Conservation (phyloP, 1,284 basidiomycete species). For the Cutaneotrichosporon cutaneum region DNA sequence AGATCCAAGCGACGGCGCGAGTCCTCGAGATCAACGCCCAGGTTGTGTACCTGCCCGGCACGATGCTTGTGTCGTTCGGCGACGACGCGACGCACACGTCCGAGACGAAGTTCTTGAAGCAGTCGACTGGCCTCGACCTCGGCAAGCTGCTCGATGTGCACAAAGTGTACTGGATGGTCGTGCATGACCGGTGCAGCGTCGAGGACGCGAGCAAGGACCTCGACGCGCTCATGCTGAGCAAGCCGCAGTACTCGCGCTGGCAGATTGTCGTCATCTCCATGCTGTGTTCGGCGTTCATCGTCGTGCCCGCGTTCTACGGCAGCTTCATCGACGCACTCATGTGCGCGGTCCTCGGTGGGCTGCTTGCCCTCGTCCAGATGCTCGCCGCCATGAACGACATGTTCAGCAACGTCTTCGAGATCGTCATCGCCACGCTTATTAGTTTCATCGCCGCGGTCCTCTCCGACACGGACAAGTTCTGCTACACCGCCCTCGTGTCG, state of each 20-base stretch:
- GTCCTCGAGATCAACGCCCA: slow-evolving; percentile 81
- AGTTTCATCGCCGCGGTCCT: slow-evolving; percentile 75
- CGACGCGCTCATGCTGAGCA: slow-evolving; percentile 69
- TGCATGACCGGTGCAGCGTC: slow-evolving; percentile 80
- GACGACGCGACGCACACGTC: slow-evolving; percentile 80
- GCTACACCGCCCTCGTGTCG: slow-evolving; percentile 82
- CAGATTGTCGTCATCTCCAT: slow-evolving; percentile 74
- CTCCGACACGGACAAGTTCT: slow-evolving; percentile 69
- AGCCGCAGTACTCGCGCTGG: slow-evolving; percentile 64
- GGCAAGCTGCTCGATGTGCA: slow-evolving; percentile 76
- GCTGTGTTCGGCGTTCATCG: slow-evolving; percentile 77
- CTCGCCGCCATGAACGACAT: slow-evolving; percentile 74
- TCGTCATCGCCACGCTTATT: slow-evolving; percentile 56
- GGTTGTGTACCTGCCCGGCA: slow-evolving; percentile 81
- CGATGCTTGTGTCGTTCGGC: slow-evolving; percentile 78
- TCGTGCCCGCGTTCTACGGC: slow-evolving; percentile 51
- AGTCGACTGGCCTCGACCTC: slow-evolving; percentile 70
- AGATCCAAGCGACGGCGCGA: slow-evolving; percentile 79
- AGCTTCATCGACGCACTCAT: slow-evolving; percentile 73
- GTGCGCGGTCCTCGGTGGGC: slow-evolving; percentile 73
- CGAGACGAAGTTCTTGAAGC: slow-evolving; percentile 79
- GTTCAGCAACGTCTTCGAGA: slow-evolving; percentile 72
- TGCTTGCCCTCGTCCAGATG: slow-evolving; percentile 74
- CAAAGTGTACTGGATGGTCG: slow-evolving; percentile 79
- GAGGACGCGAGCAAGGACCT: slow-evolving; percentile 72